Evolutionary conservation across 1,284 basidiomycete species (phyloP).

Genomic region (Sporisorium graminicola): DNA sequence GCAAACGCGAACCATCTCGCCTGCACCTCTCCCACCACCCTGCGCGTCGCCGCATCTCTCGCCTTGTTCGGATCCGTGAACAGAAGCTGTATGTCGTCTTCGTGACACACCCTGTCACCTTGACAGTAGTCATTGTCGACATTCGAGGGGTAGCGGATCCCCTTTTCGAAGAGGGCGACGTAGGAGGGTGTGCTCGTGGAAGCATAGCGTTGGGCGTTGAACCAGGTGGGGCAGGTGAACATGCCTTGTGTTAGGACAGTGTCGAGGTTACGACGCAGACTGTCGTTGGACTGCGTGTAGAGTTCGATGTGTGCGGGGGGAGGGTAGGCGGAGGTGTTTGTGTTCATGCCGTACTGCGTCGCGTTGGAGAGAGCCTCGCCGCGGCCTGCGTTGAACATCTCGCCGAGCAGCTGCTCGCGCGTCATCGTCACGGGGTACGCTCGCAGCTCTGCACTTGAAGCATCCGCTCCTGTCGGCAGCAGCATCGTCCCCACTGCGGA

Average conservation of each 20-base stretch:
- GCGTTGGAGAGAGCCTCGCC: not conserved
- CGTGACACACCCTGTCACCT: constrained; percentile 51
- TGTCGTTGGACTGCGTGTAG: constrained; percentile 23
- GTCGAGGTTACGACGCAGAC: constrained; percentile 44
- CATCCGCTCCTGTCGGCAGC: constrained; percentile 10
- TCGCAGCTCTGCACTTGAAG: constrained; percentile 9
- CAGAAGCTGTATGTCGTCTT: constrained; percentile 60
- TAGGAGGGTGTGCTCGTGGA: constrained; percentile 13
- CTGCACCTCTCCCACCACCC: constrained; percentile 41
- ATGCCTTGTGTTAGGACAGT: constrained; percentile 47
- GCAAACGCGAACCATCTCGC: constrained; percentile 49
- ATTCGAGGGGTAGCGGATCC: constrained; percentile 51
- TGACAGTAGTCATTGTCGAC: constrained; percentile 49
- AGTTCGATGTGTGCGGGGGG: not conserved
- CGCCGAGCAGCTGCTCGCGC: constrained; percentile 19
- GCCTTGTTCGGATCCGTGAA: constrained; percentile 37
- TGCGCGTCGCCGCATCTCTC: not conserved
- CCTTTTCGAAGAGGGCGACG: constrained; percentile 40
- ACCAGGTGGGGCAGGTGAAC: constrained; percentile 52
- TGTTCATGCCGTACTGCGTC: constrained; percentile 20
- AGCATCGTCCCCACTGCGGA: constrained; percentile 28
- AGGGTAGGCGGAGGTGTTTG: constrained; percentile 18
- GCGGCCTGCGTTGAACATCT: constrained; percentile 52
- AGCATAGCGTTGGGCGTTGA: constrained; percentile 41
- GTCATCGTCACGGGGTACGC: constrained; percentile 23